A percentile compares a stretch with the other conserved stretches of the same genome.
Conservation (phyloP, 352 stramenopile species). For the Globisporangium yorkense region DNA sequence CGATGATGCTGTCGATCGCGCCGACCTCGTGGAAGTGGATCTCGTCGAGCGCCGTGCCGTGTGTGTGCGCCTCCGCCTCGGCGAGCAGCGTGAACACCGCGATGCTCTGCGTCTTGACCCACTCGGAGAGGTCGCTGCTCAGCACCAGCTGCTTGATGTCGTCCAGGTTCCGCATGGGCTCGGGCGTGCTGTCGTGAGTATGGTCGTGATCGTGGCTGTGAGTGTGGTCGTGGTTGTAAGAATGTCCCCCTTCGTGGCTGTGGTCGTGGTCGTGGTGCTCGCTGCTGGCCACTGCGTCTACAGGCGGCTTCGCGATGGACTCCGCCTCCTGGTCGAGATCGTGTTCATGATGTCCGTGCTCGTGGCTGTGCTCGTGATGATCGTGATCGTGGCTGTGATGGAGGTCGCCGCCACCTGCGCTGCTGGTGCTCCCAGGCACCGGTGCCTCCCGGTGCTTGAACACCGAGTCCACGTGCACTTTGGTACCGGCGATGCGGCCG, state of each 20-base stretch:
- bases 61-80: slow-evolving; percentile 91
- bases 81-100: slow-evolving; percentile 90
- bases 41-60: slow-evolving; percentile 88
- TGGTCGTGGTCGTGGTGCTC: not conserved
- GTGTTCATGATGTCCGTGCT: not conserved
- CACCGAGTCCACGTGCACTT: slow-evolving; percentile 85
- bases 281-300: no score
- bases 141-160: slow-evolving; percentile 87
- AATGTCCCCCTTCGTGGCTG: slow-evolving; percentile 4
- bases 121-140: slow-evolving; percentile 73
- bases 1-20: slow-evolving; percentile 95
- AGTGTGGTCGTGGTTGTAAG: slow-evolving; percentile 22
- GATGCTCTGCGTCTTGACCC: slow-evolving; percentile 88
- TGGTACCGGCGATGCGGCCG: slow-evolving; percentile 86
- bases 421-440: slow-evolving; percentile 13
- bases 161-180: slow-evolving; percentile 89
- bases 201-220: slow-evolving; percentile 20
- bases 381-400: not conserved
- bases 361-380: not conserved
- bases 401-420: not conserved
- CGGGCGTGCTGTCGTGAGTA: slow-evolving; percentile 28
- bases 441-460: slow-evolving; percentile 70
- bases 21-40: slow-evolving; percentile 99
- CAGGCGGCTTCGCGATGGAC: no score
- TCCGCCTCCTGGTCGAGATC: slow-evolving; percentile 10